Conservation (phyloP, 1,139 yeast genomes). For the Kodamaea derodonti region DNA sequence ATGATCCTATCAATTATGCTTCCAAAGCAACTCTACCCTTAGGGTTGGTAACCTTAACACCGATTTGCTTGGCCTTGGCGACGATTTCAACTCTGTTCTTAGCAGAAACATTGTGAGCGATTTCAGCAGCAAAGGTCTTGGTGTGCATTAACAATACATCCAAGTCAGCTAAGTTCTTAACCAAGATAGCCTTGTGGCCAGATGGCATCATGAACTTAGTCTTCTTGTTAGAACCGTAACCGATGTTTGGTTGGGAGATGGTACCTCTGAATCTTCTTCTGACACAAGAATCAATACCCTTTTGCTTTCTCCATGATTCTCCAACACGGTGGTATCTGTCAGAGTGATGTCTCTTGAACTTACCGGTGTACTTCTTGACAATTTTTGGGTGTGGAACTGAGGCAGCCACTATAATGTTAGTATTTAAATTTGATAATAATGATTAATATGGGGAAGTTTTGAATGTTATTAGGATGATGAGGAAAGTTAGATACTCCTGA, state of each 20-base stretch:
- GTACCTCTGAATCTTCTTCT: conserved; percentile 99
- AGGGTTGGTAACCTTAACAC: conserved; percentile 99
- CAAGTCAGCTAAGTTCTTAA: conserved; percentile 88
- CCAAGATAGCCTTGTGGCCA: conserved; percentile 97
- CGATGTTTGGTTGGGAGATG: conserved; percentile 98
- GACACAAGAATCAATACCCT: conserved; percentile 99
- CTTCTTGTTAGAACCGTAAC: conserved; percentile 99
- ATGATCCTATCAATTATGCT: conserved; percentile 59
- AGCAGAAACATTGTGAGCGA: conserved; percentile 97
- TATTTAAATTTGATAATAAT: conserved; percentile 4
- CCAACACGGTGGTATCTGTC: conserved; percentile 98
- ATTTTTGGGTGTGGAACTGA: conserved; percentile 98
- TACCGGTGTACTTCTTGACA: conserved; percentile 98
- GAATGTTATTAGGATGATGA: no score
- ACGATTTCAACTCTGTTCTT: conserved; percentile 97
- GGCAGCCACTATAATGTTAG: conserved; percentile 69
- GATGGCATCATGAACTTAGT: conserved; percentile 95
- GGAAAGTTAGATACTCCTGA: no score
- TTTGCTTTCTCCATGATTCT: conserved; percentile 99
- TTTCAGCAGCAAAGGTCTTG: conserved; percentile 99
- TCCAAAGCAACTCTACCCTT: conserved; percentile 97
- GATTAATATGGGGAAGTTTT: no score
- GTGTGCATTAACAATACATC: conserved; percentile 96
- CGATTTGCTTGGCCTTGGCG: conserved; percentile 96
- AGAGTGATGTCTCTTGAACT: conserved; percentile 99